Percentiles rank a stretch among this genome's conserved stretches.
phyloP scores from a whole-genome alignment of 495 filamentous ascomycete species.

The Penicillium parvum region DNA sequence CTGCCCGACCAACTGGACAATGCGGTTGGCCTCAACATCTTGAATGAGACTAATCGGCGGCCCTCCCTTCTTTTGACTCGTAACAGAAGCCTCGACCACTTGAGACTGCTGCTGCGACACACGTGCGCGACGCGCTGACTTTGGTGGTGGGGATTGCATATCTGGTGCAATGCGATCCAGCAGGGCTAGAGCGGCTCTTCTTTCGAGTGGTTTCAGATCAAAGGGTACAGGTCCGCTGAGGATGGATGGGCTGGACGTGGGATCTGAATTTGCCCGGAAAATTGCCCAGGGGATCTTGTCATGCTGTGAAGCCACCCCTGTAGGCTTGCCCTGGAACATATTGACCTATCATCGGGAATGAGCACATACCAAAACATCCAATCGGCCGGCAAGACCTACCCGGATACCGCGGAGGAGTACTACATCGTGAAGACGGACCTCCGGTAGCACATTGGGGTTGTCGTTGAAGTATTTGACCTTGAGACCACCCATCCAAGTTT shows the following conservation, averaged over 20 bases:
- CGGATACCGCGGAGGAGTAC: conserved; percentile 40
- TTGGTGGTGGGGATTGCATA: conserved; percentile 5
- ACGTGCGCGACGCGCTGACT: neutral
- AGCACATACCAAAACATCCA: neutral
- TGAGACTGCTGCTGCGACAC: neutral
- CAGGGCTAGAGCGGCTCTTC: conserved; percentile 22
- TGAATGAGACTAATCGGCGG: conserved; percentile 61
- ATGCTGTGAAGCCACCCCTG: conserved; percentile 28
- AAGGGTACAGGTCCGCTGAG: conserved; percentile 31
- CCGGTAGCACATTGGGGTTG: conserved; percentile 33
- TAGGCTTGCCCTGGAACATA: conserved; percentile 15
- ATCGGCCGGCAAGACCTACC: conserved; percentile 22
- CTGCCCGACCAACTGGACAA: conserved; percentile 71
- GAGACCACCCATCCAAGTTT: conserved; percentile 35
- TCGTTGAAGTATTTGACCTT: conserved; percentile 50
- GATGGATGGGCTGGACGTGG: conserved; percentile 19
- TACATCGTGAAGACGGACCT: conserved; percentile 41
- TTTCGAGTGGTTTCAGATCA: conserved; percentile 26
- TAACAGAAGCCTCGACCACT: conserved; percentile 11
- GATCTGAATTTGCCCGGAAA: conserved; percentile 29
- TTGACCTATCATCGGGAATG: conserved; percentile 23
- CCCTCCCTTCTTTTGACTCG: conserved; percentile 4
- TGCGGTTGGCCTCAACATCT: conserved; percentile 52
- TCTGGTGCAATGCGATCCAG: conserved; percentile 20
- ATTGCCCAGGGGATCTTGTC: conserved; percentile 34